Evolutionary conservation across 2,329 filamentous ascomycete species (phyloP).

Genomic region (Ceratocystis eucalypticola): DNA sequence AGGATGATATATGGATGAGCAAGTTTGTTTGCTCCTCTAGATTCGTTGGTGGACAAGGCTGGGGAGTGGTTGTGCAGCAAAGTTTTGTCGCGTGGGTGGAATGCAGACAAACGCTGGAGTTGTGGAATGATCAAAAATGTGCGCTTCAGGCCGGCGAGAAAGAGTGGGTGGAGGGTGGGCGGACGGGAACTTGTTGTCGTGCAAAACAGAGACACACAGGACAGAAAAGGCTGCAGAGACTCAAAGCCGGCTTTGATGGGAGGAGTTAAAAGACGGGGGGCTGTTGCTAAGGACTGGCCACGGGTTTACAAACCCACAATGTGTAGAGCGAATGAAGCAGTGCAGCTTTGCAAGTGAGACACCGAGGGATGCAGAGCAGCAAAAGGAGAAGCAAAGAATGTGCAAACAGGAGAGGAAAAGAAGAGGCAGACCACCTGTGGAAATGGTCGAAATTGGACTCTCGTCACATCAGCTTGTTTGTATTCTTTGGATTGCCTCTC

Average conservation of each 20-base stretch:
- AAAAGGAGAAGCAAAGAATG: background rate
- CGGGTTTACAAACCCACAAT: background rate
- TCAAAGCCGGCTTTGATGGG: background rate
- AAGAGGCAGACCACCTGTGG: background rate
- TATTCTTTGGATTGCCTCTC: background rate
- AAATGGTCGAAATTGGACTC: background rate
- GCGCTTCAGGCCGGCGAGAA: background rate
- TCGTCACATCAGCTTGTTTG: conserved; percentile 3
- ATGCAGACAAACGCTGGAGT: background rate
- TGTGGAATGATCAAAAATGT: conserved; percentile 1
- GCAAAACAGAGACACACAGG: background rate
- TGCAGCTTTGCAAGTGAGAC: conserved; percentile 1
- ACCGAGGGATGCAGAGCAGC: background rate
- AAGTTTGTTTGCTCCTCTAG: background rate
- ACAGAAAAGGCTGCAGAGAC: background rate
- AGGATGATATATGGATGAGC: background rate
- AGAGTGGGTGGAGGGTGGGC: background rate
- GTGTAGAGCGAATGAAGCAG: background rate
- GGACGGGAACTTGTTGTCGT: background rate
- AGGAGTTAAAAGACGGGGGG: background rate
- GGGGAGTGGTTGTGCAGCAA: background rate
- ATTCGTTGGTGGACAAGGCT: conserved; percentile 2
- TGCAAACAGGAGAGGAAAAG: background rate
- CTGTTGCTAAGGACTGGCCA: background rate
- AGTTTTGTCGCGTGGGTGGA: background rate